Conservation (phyloP, 2,329 filamentous ascomycete genomes). For the Dissoconium aciculare region DNA sequence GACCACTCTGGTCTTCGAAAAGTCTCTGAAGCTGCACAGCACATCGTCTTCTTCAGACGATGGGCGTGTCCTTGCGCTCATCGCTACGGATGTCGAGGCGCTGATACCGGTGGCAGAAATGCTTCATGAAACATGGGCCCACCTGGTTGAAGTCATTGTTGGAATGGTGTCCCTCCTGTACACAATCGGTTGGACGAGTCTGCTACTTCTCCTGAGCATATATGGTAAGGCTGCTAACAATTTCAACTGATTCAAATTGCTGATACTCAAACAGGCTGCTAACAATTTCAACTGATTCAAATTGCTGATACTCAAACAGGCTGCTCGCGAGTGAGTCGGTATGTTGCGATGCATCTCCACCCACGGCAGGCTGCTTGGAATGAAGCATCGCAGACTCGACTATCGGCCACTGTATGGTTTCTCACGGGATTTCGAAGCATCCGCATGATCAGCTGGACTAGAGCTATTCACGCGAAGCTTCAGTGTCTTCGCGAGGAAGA, state of each 20-base stretch:
- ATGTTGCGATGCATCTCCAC: not conserved
- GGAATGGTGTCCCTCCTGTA: not conserved
- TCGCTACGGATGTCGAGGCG: not conserved
- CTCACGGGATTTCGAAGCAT: not conserved
- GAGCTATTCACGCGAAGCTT: not conserved
- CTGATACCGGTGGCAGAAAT: not conserved
- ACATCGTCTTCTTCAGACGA: not conserved
- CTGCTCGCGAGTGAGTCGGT: slow-evolving; percentile 1
- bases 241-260: not conserved
- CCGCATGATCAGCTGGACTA: not conserved
- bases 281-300: not conserved
- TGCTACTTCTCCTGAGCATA: not conserved
- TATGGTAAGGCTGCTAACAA: not conserved
- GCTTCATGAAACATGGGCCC: slow-evolving; percentile 2
- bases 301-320: slow-evolving; percentile 1
- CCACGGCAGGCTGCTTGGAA: slow-evolving; percentile 1
- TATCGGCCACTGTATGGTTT: not conserved
- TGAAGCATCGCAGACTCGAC: not conserved
- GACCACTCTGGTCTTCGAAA: not conserved
- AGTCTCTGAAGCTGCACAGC: slow-evolving; percentile 1
- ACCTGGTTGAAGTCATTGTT: not conserved
- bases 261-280: slow-evolving; percentile 1
- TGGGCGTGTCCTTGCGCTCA: not conserved
- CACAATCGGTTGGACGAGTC: slow-evolving; percentile 1
- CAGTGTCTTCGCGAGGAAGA: not conserved